Evolutionary conservation across 2,329 filamentous ascomycete species (phyloP).

Genomic region (Ophiostoma quercus): DNA sequence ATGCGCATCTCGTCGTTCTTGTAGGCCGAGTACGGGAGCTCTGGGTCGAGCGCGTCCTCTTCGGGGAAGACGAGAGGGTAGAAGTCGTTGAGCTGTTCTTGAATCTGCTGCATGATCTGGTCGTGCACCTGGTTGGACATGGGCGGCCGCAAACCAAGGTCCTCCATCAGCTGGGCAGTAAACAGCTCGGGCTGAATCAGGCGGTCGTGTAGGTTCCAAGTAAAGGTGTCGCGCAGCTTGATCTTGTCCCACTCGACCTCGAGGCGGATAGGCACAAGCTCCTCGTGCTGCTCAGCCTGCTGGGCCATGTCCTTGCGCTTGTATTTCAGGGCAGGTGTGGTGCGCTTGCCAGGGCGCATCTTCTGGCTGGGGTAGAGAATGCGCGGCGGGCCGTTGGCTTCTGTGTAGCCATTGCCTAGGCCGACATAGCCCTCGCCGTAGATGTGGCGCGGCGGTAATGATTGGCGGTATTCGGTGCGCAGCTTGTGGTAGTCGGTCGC

Average conservation of each 20-base stretch:
- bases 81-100: conserved; percentile 87
- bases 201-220: conserved; percentile 95
- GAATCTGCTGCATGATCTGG: conserved; percentile 62
- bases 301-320: conserved; percentile 72
- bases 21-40: conserved; percentile 85
- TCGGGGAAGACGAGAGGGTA: conserved; percentile 88
- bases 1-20: conserved; percentile 99
- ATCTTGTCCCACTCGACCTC: conserved; percentile 96
- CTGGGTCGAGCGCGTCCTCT: conserved; percentile 83
- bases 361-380: conserved; percentile 77
- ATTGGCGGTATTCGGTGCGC: conserved; percentile 49
- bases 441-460: conserved; percentile 52
- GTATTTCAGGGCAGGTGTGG: conserved; percentile 67
- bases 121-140: conserved; percentile 59
- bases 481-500: conserved; percentile 64
- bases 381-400: conserved; percentile 59
- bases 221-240: conserved; percentile 93
- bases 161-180: conserved; percentile 83
- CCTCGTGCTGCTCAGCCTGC: conserved; percentile 86
- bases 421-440: conserved; percentile 78
- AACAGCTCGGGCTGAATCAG: conserved; percentile 75
- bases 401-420: conserved; percentile 82
- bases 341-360: conserved; percentile 69
- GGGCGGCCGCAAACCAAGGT: conserved; percentile 74
- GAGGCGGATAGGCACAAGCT: conserved; percentile 82